A percentile compares a stretch with the other conserved stretches of the same genome.
Evolutionary conservation across 228 moss, liverwort and hornwort species (phyloP).

Genomic region (Sphagnum fallax): DNA sequence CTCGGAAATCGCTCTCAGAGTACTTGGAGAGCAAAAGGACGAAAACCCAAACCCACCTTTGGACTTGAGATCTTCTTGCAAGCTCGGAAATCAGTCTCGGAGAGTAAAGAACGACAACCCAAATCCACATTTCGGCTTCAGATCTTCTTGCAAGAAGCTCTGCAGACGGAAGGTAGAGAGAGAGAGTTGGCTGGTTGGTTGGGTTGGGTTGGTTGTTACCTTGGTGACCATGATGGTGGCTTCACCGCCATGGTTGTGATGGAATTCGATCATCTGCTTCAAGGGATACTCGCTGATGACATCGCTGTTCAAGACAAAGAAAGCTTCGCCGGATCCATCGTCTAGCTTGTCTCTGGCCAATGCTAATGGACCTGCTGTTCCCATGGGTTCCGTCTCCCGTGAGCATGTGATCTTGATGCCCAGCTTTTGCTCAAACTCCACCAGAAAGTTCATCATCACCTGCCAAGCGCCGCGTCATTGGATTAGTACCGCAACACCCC

Average conservation of each 20-base stretch:
- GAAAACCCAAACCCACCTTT: no score
- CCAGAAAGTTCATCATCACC: conserved; percentile 59
- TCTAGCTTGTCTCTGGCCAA: conserved; percentile 52
- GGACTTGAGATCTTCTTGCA: no score
- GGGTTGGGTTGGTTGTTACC: conserved; percentile 10
- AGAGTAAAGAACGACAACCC: no score
- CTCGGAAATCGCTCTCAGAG: no score
- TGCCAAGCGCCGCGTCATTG: conserved; percentile 1
- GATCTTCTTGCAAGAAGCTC: no score
- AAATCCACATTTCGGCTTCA: no score
- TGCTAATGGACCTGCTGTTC: conserved; percentile 62
- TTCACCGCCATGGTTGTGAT: conserved; percentile 37
- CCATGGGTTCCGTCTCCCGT: conserved; percentile 60
- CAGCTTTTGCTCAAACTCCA: conserved; percentile 43
- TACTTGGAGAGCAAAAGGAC: no score
- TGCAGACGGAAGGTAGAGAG: no score
- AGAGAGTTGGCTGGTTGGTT: no score
- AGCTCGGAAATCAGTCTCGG: no score
- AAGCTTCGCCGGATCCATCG: conserved; percentile 58
- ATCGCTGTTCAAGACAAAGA: conserved; percentile 60
- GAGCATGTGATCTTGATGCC: conserved; percentile 59
- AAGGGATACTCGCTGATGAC: conserved; percentile 63
- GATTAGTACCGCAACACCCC: no score
- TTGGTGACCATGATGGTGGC: conserved; percentile 71
- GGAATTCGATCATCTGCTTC: conserved; percentile 55